These are phyloP conservation scores for Ogataea degrootiae DNA, from an alignment of 805 yeast genomes.

Conservation along the genomic window DNA sequence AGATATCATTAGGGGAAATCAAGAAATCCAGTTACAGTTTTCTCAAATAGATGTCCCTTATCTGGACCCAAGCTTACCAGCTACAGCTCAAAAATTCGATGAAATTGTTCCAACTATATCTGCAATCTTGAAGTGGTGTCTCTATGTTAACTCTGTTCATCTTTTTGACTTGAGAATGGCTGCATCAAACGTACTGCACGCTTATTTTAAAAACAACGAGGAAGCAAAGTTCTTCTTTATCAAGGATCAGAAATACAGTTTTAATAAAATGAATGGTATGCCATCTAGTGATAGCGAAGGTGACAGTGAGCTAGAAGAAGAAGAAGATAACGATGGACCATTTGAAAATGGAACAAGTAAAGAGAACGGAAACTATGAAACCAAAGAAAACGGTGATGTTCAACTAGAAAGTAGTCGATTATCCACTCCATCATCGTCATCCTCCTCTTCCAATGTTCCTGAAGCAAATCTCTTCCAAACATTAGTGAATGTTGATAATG, in stretches of 20 bases:
- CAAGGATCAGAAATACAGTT: slow-evolving; percentile 55
- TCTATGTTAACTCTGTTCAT: slow-evolving; percentile 76
- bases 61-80: slow-evolving; percentile 57
- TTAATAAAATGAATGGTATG: slow-evolving; percentile 26
- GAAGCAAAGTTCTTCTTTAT: slow-evolving; percentile 61
- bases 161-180: slow-evolving; percentile 77
- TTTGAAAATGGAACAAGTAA: neutral
- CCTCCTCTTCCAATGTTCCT: slow-evolving; percentile 29
- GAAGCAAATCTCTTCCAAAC: slow-evolving; percentile 63
- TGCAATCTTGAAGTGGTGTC: slow-evolving; percentile 79
- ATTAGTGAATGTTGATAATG: slow-evolving; percentile 72
- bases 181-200: slow-evolving; percentile 58
- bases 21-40: slow-evolving; percentile 63
- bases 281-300: slow-evolving; percentile 10
- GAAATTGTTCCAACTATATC: slow-evolving; percentile 60
- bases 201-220: slow-evolving; percentile 61
- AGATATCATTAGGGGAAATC: slow-evolving; percentile 65
- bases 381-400: neutral
- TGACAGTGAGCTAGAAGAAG: slow-evolving; percentile 3
- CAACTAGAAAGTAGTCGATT: slow-evolving; percentile 2
- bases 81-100: slow-evolving; percentile 27
- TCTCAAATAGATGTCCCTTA: slow-evolving; percentile 88
- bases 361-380: neutral
- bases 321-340: slow-evolving; percentile 3
- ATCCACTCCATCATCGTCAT: slow-evolving; percentile 2